phyloP scores from a whole-genome alignment of 805 yeast species.

The Suhomyces faveliae region DNA sequence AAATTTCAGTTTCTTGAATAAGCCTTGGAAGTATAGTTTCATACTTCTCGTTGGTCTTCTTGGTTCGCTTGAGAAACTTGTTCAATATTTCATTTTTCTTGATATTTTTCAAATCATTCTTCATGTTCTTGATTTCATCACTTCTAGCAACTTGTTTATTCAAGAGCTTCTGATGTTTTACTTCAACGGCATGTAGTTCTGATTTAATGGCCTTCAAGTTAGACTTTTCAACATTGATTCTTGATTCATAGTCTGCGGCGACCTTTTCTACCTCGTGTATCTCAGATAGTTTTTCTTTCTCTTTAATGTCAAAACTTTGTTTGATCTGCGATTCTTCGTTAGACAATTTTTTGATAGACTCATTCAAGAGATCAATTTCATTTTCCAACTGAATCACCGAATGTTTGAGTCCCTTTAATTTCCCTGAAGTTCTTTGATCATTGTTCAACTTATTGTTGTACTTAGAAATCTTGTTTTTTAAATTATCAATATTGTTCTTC shows the following conservation, averaged over 20 bases:
- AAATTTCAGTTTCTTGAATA: slow-evolving; percentile 13
- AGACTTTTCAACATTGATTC: slow-evolving; percentile 20
- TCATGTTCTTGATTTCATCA: slow-evolving; percentile 26
- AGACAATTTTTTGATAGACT: slow-evolving; percentile 15
- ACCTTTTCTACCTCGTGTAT: slow-evolving; percentile 22
- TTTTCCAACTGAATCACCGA: slow-evolving; percentile 37
- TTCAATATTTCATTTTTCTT: slow-evolving; percentile 24
- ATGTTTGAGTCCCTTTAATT: slow-evolving; percentile 40
- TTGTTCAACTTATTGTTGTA: slow-evolving; percentile 21
- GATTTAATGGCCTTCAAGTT: slow-evolving; percentile 21
- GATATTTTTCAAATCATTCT: slow-evolving; percentile 25
- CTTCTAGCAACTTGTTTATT: slow-evolving; percentile 22
- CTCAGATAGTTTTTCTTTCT: slow-evolving; percentile 17
- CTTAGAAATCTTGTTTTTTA: slow-evolving; percentile 32
- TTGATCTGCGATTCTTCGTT: slow-evolving; percentile 12
- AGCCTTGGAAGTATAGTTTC: slow-evolving; percentile 36
- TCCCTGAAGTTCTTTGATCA: slow-evolving; percentile 35
- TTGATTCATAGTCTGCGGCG: slow-evolving; percentile 23
- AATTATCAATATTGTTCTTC: slow-evolving; percentile 31
- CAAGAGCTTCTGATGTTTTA: slow-evolving; percentile 26
- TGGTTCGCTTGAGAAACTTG: slow-evolving; percentile 20
- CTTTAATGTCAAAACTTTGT: slow-evolving; percentile 18
- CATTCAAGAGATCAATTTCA: slow-evolving; percentile 29
- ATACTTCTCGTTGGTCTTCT: slow-evolving; percentile 33
- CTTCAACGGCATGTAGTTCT: slow-evolving; percentile 19